A percentile compares a stretch with the other conserved stretches of the same genome.
These are phyloP conservation scores for Mycena latifolia DNA, from an alignment of 768 basidiomycete species.

Conservation along the genomic window DNA sequence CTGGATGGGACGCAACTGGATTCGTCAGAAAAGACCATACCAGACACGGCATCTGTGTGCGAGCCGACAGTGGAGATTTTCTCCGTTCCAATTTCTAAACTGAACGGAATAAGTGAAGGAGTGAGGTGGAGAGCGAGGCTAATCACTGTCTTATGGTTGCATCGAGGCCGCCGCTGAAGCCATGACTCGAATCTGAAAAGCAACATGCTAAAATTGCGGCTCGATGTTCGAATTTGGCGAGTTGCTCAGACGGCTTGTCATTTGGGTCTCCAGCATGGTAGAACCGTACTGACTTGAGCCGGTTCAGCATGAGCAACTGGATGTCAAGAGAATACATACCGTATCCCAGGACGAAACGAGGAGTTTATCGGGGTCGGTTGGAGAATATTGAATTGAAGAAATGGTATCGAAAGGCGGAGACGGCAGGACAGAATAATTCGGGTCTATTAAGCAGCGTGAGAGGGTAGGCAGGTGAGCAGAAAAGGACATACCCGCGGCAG, in stretches of 20 bases:
- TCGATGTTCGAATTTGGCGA: conserved; percentile 88
- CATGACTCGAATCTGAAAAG: conserved; percentile 76
- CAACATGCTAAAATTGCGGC: conserved; percentile 89
- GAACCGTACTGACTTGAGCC: conserved; percentile 52
- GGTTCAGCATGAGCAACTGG: conserved; percentile 15
- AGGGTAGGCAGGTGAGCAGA: neutral
- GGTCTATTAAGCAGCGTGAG: conserved; percentile 4
- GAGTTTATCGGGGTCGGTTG: conserved; percentile 81
- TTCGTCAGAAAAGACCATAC: conserved; percentile 77
- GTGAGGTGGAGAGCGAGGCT: neutral
- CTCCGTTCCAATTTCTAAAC: conserved; percentile 83
- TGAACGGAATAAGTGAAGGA: conserved; percentile 43
- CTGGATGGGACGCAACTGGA: conserved; percentile 61
- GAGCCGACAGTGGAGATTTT: conserved; percentile 81
- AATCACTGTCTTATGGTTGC: conserved; percentile 86
- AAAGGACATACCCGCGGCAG: conserved; percentile 5
- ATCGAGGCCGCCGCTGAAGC: conserved; percentile 90
- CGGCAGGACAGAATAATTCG: conserved; percentile 51
- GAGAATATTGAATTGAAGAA: conserved; percentile 85
- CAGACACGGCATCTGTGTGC: conserved; percentile 85
- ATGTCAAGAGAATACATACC: conserved; percentile 45
- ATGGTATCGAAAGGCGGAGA: conserved; percentile 90
- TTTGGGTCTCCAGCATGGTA: conserved; percentile 73
- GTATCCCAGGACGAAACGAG: conserved; percentile 95
- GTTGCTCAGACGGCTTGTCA: conserved; percentile 71